Evolutionary conservation across 768 basidiomycete genomes (phyloP), one percentile per base, ranked within the genome.

Genomic region (Mycena haematopus): DNA sequence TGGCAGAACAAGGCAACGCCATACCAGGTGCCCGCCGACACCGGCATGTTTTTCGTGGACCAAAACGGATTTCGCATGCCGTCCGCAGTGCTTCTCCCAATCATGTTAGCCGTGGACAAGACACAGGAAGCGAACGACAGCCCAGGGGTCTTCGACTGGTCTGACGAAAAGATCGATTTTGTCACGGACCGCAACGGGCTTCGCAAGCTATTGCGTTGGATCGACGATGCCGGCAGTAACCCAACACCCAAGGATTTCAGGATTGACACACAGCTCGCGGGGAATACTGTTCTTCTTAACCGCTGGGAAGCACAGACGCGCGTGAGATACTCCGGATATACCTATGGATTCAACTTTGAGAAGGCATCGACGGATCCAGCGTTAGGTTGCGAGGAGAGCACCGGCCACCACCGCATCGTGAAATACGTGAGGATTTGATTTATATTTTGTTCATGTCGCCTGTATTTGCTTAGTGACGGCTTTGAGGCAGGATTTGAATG

Each of bases 241-340:
- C 82, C 85, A 60, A 61, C 82, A 4, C 73, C 71, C 0, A 74
- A 72, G 11, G 82, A 84, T 56, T 93, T 92, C 69, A 78, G 91
- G 21, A 89, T 93, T 64, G 90, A 93, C 58, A 63, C 86, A 4
- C 85, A 92, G 70, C 76, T 90, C 19, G 81, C 79, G 0, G 89
- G 90, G 24, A 78, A 76, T 57, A 91, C 91, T 0, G 75, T 90
- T 17, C 68, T 93, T 27, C 75, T 92, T 67, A 86, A 84, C 57
- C 77, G 91, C 1, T 89, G 88, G 83, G 82, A 82, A 61, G 71
- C 74, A 62, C 60, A 73, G 13, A 69, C 74, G n/a, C 62, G 71
- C 21, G 79, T 80, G 50, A 53, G 69, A 6, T 75, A 75, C 62
- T 72, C 63, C 50, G 81, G 80, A 15, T 72, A 70, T 15, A 79